Base-by-base conservation (phyloP, 129 eudicot genomes). In the Gnaphalium uliginosum region DNA sequence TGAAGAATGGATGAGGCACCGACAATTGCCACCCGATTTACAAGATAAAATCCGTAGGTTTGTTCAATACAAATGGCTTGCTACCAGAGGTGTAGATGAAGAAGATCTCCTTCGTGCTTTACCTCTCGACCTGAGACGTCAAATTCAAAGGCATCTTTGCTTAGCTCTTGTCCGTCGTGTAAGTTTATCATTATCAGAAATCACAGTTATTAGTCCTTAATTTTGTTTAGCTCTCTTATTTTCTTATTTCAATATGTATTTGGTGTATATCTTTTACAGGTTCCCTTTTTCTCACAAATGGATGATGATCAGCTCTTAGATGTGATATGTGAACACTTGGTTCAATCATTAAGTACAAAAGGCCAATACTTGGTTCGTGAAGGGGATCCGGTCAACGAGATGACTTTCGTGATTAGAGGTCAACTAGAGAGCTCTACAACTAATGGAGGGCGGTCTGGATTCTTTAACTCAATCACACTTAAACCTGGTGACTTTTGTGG, bases 51-150 rank as follows among this genome's bases (percentile, higher is more conserved):
- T 88, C 9, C 87, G 93, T 13, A 84, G 93, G 41, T 88, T 88
- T 56, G 90, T 81, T 64, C 93, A 88, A 29, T 88, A 86, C 54
- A 86, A 88, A 74, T 88, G 90, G 90, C 88, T 88, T 60, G 93
- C 93, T 13, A 88, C 93, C 26, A 86, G 90, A 81, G 93, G 93
- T 15, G 93, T 88, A 26, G 93, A 88, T 30, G 93, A 88, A 82
- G 90, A 86, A 81, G 74, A 75, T 26, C 81, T 88, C 39, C 78
- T 88, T 23, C 86, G 74, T 4, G 74, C 88, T 17, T 77, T 88
- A 50, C 93, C 93, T 32, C 76, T 86, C 63, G 93, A 88, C 39
- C 64, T 86, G 15, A 65, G 86, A 37, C 86, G 93, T 39, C 88
- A 86, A 66, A 88, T 88, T 76, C 93, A 86, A 58, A 78, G 89